phyloP scores from a whole-genome alignment of 352 stramenopile species.

The Globisporangium perplexum region DNA sequence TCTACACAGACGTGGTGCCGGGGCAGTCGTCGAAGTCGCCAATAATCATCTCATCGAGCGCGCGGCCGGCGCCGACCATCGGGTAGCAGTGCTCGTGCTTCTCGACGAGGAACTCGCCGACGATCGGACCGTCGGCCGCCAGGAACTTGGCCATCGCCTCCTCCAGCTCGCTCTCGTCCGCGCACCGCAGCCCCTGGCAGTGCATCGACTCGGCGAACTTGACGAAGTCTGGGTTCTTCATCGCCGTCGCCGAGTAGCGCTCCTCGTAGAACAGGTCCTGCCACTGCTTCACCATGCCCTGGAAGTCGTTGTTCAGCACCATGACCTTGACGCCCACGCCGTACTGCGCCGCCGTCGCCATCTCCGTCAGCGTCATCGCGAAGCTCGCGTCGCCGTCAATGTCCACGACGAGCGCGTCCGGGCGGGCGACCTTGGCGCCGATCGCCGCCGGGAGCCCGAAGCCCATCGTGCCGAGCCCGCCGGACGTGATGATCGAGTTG shows the following conservation, averaged over 20 bases:
- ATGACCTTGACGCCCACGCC: conserved; percentile 94
- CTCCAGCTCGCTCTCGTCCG: conserved; percentile 84
- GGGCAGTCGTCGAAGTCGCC: conserved; percentile 93
- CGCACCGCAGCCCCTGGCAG: conserved; percentile 89
- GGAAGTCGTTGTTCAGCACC: conserved; percentile 95
- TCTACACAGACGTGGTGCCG: conserved; percentile 85
- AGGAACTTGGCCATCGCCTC: conserved; percentile 93
- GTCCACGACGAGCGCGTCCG: conserved; percentile 80
- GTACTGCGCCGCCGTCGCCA: conserved; percentile 93
- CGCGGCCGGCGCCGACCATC: conserved; percentile 90
- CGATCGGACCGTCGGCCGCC: conserved; percentile 90
- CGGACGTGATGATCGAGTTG: conserved; percentile 92
- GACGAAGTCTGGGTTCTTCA: conserved; percentile 93
- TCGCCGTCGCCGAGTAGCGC: conserved; percentile 86
- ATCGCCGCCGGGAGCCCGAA: conserved; percentile 92
- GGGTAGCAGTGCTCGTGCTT: conserved; percentile 94
- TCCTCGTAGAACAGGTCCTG: conserved; percentile 96
- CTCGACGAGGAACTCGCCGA: conserved; percentile 93
- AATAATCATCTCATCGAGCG: conserved; percentile 95
- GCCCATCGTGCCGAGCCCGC: conserved; percentile 94
- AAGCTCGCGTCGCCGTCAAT: conserved; percentile 96
- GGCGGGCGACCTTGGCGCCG: conserved; percentile 91
- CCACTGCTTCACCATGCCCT: conserved; percentile 98
- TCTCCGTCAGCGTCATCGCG: conserved; percentile 96
- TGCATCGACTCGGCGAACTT: conserved; percentile 93